Base-by-base conservation (phyloP, 2,329 filamentous ascomycete species). In the Paraphoma sp. region DNA sequence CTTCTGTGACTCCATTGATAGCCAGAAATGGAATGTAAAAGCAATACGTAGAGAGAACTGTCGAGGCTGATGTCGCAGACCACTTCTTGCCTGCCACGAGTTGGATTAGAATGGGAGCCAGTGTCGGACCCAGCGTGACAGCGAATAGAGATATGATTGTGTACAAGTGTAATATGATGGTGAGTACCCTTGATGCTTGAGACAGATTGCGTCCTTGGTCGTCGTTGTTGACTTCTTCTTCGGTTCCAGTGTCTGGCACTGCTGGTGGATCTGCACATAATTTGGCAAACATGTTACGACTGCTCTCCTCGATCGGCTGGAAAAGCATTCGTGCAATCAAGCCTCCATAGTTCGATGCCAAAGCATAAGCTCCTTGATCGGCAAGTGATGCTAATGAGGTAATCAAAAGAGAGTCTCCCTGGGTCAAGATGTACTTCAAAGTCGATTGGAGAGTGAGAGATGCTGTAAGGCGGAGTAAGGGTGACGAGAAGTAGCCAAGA, bases 221-320 rank as follows among this genome's bases (percentile, higher is more conserved):
- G 18, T 60, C 56, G 11, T 59, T 54, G 17, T 59, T 48, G 4
- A 8, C 29, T 28, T 53, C 41, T 29, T 48, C 43, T 28, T 48
- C 46, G 1, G 53, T 31, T 6, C 52, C 51, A 12, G 43, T 33
- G 30, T 43, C 36, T 62, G 41, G 72, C 48, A 16, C 67, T 58
- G 59, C 44, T 7, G 46, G 47, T 6, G 40, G 40, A 11, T 65
- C 82, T 76, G 79, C 79, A 18, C 97, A 86, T 0, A 97, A 81
- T 33, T 90, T 90, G 50, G 92, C 93, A 69, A 98, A 97, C 72
- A 97, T 88, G 71, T 89, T 93, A 40, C 96, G 89, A 62, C 90
- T 93, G 74, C 90, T 94, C 77, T 99, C 96, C 76, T 99, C 95
- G 57, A 99, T 87, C 7, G 95, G 96, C 70, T 98, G 95, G 74